A percentile compares a stretch with the other conserved stretches of the same genome.
Evolutionary conservation across 2,329 filamentous ascomycete species (phyloP).

Genomic region (Magnaporthales sp.): DNA sequence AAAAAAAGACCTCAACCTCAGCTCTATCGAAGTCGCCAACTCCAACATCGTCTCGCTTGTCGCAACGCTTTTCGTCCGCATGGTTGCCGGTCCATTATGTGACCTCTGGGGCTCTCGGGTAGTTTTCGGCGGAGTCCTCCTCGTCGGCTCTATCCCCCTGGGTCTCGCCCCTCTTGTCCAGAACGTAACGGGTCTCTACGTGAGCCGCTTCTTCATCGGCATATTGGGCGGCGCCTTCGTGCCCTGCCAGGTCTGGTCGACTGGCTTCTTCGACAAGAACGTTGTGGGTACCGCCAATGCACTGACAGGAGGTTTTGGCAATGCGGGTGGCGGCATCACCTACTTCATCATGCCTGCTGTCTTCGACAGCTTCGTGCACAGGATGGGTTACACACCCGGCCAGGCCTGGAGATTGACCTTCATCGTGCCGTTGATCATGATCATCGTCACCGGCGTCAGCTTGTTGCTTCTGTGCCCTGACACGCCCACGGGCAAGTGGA

Average conservation of each 20-base stretch:
- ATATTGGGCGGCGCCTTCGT: conserved; percentile 73
- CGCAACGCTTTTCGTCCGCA: conserved; percentile 66
- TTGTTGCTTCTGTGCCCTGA: conserved; percentile 72
- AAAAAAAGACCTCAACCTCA: conserved; percentile 67
- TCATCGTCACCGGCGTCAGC: conserved; percentile 54
- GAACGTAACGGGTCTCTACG: conserved; percentile 57
- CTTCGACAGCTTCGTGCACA: conserved; percentile 62
- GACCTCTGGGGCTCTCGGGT: conserved; percentile 74
- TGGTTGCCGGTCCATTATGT: conserved; percentile 74
- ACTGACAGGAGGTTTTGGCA: conserved; percentile 76
- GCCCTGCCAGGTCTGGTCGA: conserved; percentile 87
- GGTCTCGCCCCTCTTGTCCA: conserved; percentile 73
- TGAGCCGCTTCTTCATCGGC: conserved; percentile 71
- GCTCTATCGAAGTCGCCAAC: conserved; percentile 65
- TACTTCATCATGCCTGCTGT: conserved; percentile 93
- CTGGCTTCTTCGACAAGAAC: conserved; percentile 88
- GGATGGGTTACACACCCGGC: conserved; percentile 51
- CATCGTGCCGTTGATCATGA: conserved; percentile 72
- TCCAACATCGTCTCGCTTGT: conserved; percentile 81
- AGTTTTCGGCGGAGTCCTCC: conserved; percentile 70
- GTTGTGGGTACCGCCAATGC: conserved; percentile 85
- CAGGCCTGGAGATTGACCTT: conserved; percentile 80
- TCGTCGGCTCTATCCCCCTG: conserved; percentile 71
- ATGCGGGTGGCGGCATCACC: conserved; percentile 81
- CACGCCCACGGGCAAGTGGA: conserved; percentile 76